Base-by-base conservation (phyloP, 2,329 filamentous ascomycete species). In the Fusarium agapanthi region DNA sequence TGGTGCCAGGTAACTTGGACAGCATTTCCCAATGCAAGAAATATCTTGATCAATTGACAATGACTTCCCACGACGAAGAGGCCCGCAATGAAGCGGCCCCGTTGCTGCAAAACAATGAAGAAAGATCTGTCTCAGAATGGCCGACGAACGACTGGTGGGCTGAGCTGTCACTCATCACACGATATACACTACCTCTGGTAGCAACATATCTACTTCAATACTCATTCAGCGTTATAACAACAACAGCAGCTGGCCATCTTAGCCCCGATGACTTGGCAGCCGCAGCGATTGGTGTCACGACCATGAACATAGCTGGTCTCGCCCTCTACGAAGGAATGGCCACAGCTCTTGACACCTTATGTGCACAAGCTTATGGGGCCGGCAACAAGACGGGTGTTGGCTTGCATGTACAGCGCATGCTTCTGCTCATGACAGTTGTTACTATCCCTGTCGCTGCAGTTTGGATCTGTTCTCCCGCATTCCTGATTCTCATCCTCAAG, bases 131-230 rank as follows among this genome's bases (percentile, higher is more conserved):
- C 14, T 51, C 55, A 34, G 50, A 40, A 61, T 28, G 45, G 35
- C 35, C 40, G 0, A 6, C 18, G 0, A 30, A 48, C 15, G 57
- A 51, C 45, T 67, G 65, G 58, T 55, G n/a, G 50, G 40, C 60
- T 14, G 76, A 77, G 59, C 34, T 77, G 1, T 45, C 41, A 13
- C 73, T 75, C 24, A 68, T 77, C 7, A 37, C 58, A 9, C 57
- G 56, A 26, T 72, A 71, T 20, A 86, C 85, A 1, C 65, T 84
- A 4, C 87, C 87, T 12, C 79, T 88, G 26, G 84, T 86, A 56
- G 79, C 84, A n/a, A 88, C 87, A 2, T 88, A 88, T 67, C 76
- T 88, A 2, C 80, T 89, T 10, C 86, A 88, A 69, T 88, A 88
- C 72, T 86, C 83, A 13, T 87, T 86, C 71, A 86, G 80, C 59